These are phyloP conservation scores for Hymenochaete sp. DNA, from an alignment of 1,284 basidiomycete genomes.

Conservation along the genomic window DNA sequence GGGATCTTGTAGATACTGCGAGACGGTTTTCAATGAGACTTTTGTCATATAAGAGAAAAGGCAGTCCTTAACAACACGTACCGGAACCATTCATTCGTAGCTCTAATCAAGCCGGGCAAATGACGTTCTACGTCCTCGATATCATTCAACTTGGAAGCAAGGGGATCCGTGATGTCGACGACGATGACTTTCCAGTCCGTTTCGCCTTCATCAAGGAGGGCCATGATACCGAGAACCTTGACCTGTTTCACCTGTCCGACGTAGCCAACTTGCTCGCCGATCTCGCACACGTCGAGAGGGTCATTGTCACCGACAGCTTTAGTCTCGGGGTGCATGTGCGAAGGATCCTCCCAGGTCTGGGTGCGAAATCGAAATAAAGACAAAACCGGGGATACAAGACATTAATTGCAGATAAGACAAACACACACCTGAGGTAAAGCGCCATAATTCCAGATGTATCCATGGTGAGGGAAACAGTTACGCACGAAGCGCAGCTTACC, in stretches of 20 bases:
- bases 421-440: constrained; percentile 85
- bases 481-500: constrained; percentile 95
- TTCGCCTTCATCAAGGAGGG: constrained; percentile 94
- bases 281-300: constrained; percentile 99
- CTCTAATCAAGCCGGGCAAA: constrained; percentile 91
- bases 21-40: constrained; percentile 14
- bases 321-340: constrained; percentile 85
- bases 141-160: constrained; percentile 95
- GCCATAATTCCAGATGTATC: constrained; percentile 98
- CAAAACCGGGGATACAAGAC: not conserved
- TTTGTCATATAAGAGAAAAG: constrained; percentile 5
- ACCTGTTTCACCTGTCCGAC: constrained; percentile 99
- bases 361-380: not conserved
- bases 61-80: constrained; percentile 25
- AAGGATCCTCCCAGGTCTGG: constrained; percentile 98
- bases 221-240: constrained; percentile 99
- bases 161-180: constrained; percentile 93
- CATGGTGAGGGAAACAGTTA: constrained; percentile 99
- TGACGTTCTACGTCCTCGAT: constrained; percentile 99
- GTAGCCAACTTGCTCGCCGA: constrained; percentile 97
- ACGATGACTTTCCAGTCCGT: constrained; percentile 99
- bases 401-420: not conserved
- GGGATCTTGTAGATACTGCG: constrained; percentile 94
- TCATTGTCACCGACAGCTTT: constrained; percentile 99
- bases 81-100: constrained; percentile 97